Conservation (phyloP, 2,329 filamentous ascomycete genomes). For the Lomentospora prolificans region DNA sequence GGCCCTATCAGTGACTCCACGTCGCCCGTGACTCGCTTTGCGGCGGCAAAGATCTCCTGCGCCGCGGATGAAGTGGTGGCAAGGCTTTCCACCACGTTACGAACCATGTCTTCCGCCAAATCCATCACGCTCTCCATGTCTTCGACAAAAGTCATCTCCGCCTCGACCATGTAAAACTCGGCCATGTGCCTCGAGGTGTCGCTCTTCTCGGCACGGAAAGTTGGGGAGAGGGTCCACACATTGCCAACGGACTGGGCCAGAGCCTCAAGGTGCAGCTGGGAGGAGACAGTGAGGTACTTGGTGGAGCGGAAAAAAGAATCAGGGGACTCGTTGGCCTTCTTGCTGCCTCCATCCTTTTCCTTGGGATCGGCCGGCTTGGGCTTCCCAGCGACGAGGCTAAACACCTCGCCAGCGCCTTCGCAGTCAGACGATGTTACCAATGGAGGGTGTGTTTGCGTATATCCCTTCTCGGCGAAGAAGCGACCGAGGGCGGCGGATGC, state of each 20-base stretch:
- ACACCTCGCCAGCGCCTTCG: slow-evolving; percentile 92
- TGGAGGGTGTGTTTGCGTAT: slow-evolving; percentile 80
- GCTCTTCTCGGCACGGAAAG: slow-evolving; percentile 86
- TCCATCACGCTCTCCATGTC: slow-evolving; percentile 64
- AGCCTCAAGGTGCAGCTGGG: slow-evolving; percentile 89
- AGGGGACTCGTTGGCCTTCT: slow-evolving; percentile 23
- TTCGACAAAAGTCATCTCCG: slow-evolving; percentile 71
- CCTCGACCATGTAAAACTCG: slow-evolving; percentile 98
- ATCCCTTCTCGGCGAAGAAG: slow-evolving; percentile 64
- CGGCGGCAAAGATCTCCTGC: slow-evolving; percentile 33
- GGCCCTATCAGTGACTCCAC: slow-evolving; percentile 31
- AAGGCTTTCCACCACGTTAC: slow-evolving; percentile 33
- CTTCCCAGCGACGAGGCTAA: slow-evolving; percentile 52
- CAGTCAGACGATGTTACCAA: slow-evolving; percentile 96
- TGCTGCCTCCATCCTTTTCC: slow-evolving; percentile 18
- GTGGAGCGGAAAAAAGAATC: slow-evolving; percentile 68
- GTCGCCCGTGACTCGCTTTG: slow-evolving; percentile 13
- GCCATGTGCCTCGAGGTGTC: slow-evolving; percentile 89
- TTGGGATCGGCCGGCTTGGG: slow-evolving; percentile 9
- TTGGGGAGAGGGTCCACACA: slow-evolving; percentile 90
- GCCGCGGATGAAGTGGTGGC: slow-evolving; percentile 29
- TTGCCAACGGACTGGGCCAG: slow-evolving; percentile 78
- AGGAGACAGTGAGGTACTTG: slow-evolving; percentile 95
- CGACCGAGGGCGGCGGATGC: slow-evolving; percentile 61
- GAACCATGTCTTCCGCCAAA: slow-evolving; percentile 70